Conservation (phyloP, 495 filamentous ascomycete genomes). For the Trichocladium uniseriatum region DNA sequence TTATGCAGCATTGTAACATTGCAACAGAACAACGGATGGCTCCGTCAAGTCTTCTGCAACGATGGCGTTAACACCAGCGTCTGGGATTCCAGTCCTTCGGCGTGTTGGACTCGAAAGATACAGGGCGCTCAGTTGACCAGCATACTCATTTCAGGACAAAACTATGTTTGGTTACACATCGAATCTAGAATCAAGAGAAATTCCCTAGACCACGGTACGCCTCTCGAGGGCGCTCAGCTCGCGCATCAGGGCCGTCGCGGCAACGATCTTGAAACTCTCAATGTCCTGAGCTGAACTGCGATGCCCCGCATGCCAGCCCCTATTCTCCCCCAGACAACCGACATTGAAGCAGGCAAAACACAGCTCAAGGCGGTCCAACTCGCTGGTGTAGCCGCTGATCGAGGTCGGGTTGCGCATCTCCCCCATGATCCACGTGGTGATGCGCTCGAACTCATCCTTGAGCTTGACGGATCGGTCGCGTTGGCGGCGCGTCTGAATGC, state of each 20-base stretch:
- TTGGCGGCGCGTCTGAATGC: conserved; percentile 49
- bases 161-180: too few relatives aligned
- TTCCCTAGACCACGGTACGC: too few relatives aligned
- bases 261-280: conserved; percentile 35
- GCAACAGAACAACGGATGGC: too few relatives aligned
- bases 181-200: too few relatives aligned
- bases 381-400: neutral
- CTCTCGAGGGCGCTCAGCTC: conserved; percentile 23
- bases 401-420: conserved; percentile 25
- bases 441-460: conserved; percentile 51
- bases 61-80: too few relatives aligned
- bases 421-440: conserved; percentile 37
- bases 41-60: too few relatives aligned
- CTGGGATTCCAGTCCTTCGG: too few relatives aligned
- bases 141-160: too few relatives aligned
- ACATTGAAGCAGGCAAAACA: conserved; percentile 33
- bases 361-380: conserved; percentile 26
- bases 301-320: neutral
- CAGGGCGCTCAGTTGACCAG: too few relatives aligned
- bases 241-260: conserved; percentile 28
- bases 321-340: conserved; percentile 1
- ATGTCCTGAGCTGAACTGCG: conserved; percentile 13
- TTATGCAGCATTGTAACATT: too few relatives aligned
- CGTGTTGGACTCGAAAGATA: too few relatives aligned
- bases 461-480: conserved; percentile 52